A percentile compares a stretch with the other conserved stretches of the same genome.
These are phyloP conservation scores for Cadophora gregata DNA, from an alignment of 2,329 filamentous ascomycete species.

Conservation along the genomic window DNA sequence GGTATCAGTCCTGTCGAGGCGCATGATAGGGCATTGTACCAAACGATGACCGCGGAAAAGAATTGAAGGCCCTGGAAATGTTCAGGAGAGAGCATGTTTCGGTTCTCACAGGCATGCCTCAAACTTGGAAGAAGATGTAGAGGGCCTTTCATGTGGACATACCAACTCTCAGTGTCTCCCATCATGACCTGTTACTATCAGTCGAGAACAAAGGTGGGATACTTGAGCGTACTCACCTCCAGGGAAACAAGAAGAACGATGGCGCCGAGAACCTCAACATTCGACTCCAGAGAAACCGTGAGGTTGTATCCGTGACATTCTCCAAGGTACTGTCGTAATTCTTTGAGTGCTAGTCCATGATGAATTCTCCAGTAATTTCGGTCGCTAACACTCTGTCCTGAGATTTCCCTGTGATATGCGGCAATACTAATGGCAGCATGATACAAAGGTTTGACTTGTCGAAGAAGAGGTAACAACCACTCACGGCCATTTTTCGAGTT, in stretches of 20 bases:
- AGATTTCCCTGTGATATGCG: not conserved
- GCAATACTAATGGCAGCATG: slow-evolving; percentile 11
- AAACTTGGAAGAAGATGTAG: not conserved
- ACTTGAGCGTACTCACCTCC: not conserved
- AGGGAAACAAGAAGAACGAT: slow-evolving; percentile 10
- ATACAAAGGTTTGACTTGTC: slow-evolving; percentile 7
- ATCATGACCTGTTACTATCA: not conserved
- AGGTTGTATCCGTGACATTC: not conserved
- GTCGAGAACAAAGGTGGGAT: too few species aligned
- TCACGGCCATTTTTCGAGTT: not conserved
- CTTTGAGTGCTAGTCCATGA: slow-evolving; percentile 5
- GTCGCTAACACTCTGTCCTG: not conserved
- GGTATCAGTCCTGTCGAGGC: not conserved
- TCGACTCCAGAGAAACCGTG: slow-evolving; percentile 4
- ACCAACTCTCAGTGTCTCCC: slow-evolving; percentile 11
- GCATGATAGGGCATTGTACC: slow-evolving; percentile 6
- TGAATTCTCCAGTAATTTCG: not conserved
- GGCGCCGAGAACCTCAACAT: slow-evolving; percentile 4
- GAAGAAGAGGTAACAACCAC: not conserved
- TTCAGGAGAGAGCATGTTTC: not conserved
- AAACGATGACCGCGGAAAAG: not conserved
- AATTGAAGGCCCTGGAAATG: not conserved
- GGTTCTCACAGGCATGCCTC: not conserved
- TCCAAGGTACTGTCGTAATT: slow-evolving; percentile 3
- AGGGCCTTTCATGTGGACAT: not conserved